Percentiles rank a stretch among this genome's conserved stretches.
phyloP scores from a whole-genome alignment of 140 eudicot genomes.

The Oenanthe javanica region DNA sequence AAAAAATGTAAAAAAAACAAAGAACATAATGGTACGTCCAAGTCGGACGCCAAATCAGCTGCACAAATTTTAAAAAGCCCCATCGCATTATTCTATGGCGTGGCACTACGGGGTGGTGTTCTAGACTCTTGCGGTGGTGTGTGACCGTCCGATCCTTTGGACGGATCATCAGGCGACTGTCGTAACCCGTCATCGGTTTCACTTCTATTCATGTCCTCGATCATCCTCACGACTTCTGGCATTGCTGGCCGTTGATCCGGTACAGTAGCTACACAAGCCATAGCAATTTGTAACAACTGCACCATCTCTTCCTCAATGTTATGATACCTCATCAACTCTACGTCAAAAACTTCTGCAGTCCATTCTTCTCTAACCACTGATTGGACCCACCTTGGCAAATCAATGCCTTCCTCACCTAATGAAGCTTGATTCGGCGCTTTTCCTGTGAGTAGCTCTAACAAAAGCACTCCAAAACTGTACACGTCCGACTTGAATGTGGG shows the following conservation, averaged over 20 bases:
- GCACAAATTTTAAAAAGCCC: background rate
- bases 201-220: slow-evolving; percentile 70
- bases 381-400: slow-evolving; percentile 92
- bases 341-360: slow-evolving; percentile 94
- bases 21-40: slow-evolving; percentile 12
- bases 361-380: slow-evolving; percentile 87
- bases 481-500: slow-evolving; percentile 76
- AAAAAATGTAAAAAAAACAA: background rate
- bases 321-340: slow-evolving; percentile 75
- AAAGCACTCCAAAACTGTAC: slow-evolving; percentile 72
- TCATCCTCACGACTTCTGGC: slow-evolving; percentile 82
- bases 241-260: slow-evolving; percentile 84
- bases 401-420: slow-evolving; percentile 78
- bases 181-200: slow-evolving; percentile 68
- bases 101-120: slow-evolving; percentile 49
- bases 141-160: slow-evolving; percentile 76
- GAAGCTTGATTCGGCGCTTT: slow-evolving; percentile 88
- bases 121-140: slow-evolving; percentile 71
- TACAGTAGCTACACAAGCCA: slow-evolving; percentile 70
- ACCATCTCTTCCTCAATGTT: slow-evolving; percentile 93
- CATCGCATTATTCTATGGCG: slow-evolving; percentile 33
- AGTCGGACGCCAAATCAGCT: slow-evolving; percentile 3
- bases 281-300: slow-evolving; percentile 81
- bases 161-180: slow-evolving; percentile 81
- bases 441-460: slow-evolving; percentile 77